These are phyloP conservation scores for Raphidocelis subcapitata DNA, from an alignment of 139 green algal genomes.

Conservation along the genomic window DNA sequence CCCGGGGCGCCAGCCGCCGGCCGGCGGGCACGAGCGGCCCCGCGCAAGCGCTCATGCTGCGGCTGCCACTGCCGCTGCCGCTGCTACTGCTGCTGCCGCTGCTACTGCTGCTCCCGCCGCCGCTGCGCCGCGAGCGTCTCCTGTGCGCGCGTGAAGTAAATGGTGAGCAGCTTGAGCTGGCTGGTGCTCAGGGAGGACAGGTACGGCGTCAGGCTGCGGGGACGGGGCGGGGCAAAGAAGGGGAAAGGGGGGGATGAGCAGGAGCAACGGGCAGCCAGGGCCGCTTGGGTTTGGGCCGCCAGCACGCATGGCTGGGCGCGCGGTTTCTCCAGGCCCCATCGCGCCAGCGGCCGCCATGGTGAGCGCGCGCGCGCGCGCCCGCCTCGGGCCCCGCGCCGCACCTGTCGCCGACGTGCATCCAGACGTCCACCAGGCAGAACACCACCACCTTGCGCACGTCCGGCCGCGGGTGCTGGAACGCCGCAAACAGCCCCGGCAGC, in stretches of 20 bases:
- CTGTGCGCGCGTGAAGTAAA: slow-evolving; percentile 45
- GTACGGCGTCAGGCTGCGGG: slow-evolving; percentile 42
- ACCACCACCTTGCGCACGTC: slow-evolving; percentile 67
- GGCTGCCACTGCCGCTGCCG: too few species aligned
- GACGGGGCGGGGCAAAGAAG: not conserved
- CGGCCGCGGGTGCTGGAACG: slow-evolving; percentile 48
- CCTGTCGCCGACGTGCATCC: slow-evolving; percentile 41
- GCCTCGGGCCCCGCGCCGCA: not conserved
- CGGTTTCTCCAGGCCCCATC: too few species aligned
- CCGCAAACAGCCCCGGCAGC: slow-evolving; percentile 57
- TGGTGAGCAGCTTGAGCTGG: slow-evolving; percentile 67
- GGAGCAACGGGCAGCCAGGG: too few species aligned
- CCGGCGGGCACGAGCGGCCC: too few species aligned
- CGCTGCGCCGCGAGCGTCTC: slow-evolving; percentile 9
- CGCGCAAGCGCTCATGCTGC: too few species aligned
- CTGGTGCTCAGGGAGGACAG: slow-evolving; percentile 42
- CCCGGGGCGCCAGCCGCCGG: too few species aligned
- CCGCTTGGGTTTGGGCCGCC: too few species aligned
- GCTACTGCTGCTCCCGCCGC: not conserved
- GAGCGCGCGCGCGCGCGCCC: too few species aligned
- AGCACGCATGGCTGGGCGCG: too few species aligned
- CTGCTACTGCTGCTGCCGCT: too few species aligned
- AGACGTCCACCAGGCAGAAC: slow-evolving; percentile 60
- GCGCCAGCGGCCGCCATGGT: too few species aligned
- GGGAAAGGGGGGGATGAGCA: too few species aligned